phyloP scores from a whole-genome alignment of 75 land plant genomes.

The Selaginella moellendorffii region DNA sequence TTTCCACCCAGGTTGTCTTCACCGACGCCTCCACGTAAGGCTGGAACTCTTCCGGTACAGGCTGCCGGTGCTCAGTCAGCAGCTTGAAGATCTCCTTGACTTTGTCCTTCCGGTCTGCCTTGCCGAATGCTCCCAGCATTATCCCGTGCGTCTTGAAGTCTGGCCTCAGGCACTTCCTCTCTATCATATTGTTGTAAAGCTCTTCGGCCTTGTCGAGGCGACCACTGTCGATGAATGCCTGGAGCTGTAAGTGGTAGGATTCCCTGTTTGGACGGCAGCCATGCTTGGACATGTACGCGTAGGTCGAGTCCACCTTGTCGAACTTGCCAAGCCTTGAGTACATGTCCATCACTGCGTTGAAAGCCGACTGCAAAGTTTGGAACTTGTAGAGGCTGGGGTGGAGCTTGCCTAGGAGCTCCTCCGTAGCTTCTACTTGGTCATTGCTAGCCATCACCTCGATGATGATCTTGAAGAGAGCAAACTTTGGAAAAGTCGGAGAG shows the following conservation, averaged over 20 bases:
- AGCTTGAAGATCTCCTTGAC: constrained; percentile 44
- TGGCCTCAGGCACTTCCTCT: constrained; percentile 31
- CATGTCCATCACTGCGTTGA: constrained; percentile 55
- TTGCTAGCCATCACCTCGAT: constrained; percentile 47
- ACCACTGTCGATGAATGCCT: constrained; percentile 42
- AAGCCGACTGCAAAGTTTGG: constrained; percentile 46
- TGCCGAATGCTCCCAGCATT: constrained; percentile 51
- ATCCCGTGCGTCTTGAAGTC: constrained; percentile 41
- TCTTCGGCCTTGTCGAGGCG: constrained; percentile 61
- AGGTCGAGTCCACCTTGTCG: constrained; percentile 18
- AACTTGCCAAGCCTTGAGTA: constrained; percentile 33
- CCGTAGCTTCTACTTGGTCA: constrained; percentile 42
- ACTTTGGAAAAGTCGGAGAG: constrained; percentile 19
- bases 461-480: constrained; percentile 46
- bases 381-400: constrained; percentile 22
- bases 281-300: neutral
- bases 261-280: constrained; percentile 36
- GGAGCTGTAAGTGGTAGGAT: constrained; percentile 44
- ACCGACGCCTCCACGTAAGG: constrained; percentile 15
- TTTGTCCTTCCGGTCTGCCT: constrained; percentile 30
- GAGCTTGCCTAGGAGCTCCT: constrained; percentile 41
- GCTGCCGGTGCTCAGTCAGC: constrained; percentile 7
- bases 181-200: constrained; percentile 44
- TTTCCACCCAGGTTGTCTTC: constrained; percentile 24
- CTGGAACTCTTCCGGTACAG: constrained; percentile 12